Evolutionary conservation across 2,329 filamentous ascomycete species (phyloP), one percentile per base, ranked within the genome.

Genomic region (Nannizziopsis arthrosporioides): DNA sequence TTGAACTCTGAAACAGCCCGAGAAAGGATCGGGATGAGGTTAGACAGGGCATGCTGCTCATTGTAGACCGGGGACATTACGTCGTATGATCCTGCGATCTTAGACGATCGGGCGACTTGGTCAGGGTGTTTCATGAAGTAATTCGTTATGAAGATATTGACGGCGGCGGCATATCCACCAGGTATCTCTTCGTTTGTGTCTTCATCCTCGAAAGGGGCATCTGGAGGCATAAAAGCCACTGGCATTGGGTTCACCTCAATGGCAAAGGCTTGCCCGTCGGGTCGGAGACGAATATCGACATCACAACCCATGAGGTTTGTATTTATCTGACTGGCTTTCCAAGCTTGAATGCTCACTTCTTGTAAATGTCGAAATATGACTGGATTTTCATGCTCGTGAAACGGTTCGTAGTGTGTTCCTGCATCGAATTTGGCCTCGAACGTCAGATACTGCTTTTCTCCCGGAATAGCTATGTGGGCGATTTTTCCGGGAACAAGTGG

Each of bases 171-270:
- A 19, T 57, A 51, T 8, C 52, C 42, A 8, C 57, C 57, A 3
- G 55, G 57, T 17, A 58, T 52, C 9, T 49, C 46, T 19, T 48
- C 22, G 12, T 42, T 39, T 22, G 55, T 50, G 14, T 52, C 37
- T 3, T 42, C 36, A 32, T 58, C 56, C 30, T 53, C 49, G 11
- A 54, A 53, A 6, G 53, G 39, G 5, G 48, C 41, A 14, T 49
- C 51, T 14, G 44, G 44, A 1, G 53, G 52, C 36, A 55, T 49
- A 32, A 59, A 59, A 3, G 51, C 51, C 1, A 53, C 53, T 12
- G 56, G 56, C 47, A 53, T 50, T 1, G 57, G 56, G 42, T 59
- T 55, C 14, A 58, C 57, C 37, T 59, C 57, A 22, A 59, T 57
- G 1, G 48, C 56, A 43, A 55, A 54, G 7, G 48, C 50, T 42